Percentiles rank a stretch among this genome's conserved stretches.
Evolutionary conservation across 176 grass and related monocot species (phyloP).

Genomic region (Musa acuminata): DNA sequence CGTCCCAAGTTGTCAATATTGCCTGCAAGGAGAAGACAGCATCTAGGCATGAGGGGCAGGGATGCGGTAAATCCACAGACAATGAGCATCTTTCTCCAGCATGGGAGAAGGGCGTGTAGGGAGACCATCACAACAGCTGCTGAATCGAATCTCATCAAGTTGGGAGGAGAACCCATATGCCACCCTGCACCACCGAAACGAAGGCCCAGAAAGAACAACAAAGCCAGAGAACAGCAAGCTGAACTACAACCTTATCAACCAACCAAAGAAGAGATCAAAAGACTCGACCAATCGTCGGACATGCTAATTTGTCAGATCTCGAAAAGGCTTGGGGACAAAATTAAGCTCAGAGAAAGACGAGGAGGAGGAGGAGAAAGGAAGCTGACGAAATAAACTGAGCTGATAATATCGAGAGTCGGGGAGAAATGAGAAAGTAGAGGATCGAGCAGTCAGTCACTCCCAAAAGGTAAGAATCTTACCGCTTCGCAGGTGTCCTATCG

Average conservation of each 20-base stretch:
- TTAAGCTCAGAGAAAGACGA: background rate
- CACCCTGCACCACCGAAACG: background rate
- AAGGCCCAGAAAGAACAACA: background rate
- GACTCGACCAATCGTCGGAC: too few relatives aligned
- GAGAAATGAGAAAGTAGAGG: background rate
- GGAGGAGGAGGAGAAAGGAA: background rate
- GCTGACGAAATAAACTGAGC: background rate
- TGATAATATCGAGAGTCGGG: background rate
- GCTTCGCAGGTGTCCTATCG: background rate
- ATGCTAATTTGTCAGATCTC: background rate
- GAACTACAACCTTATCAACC: background rate
- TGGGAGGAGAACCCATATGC: background rate
- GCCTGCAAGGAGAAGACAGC: conserved; percentile 13
- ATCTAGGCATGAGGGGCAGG: background rate
- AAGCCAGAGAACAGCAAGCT: background rate
- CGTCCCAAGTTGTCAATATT: background rate
- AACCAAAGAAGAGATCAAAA: background rate
- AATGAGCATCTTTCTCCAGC: conserved; percentile 9
- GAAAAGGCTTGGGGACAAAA: background rate
- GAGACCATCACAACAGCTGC: conserved; percentile 4
- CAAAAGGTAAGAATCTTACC: background rate
- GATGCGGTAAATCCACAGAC: conserved; percentile 7
- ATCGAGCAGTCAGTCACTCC: background rate
- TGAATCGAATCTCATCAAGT: conserved; percentile 10
- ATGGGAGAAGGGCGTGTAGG: conserved; percentile 5